These are phyloP conservation scores for Prototheca wickerhamii DNA, from an alignment of 163 green algal genomes.

Conservation along the genomic window DNA sequence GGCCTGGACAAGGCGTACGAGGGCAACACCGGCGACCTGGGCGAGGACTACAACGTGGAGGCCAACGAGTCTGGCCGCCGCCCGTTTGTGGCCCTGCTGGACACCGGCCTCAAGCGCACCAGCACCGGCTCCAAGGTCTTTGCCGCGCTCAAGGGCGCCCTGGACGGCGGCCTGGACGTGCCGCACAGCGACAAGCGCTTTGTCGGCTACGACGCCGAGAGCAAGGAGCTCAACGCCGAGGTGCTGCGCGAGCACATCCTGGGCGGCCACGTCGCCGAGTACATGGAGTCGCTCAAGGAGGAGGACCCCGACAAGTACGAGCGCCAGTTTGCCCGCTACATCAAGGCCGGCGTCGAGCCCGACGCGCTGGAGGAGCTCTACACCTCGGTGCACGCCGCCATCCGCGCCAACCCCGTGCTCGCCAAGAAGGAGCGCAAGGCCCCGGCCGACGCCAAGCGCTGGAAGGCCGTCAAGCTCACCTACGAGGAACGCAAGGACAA, in stretches of 20 bases:
- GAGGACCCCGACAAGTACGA: constrained; percentile 95
- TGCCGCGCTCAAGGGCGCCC: constrained; percentile 68
- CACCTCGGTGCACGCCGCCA: constrained; percentile 77
- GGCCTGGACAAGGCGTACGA: constrained; percentile 84
- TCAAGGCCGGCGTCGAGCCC: constrained; percentile 75
- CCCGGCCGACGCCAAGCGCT: constrained; percentile 58
- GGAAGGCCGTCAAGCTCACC: constrained; percentile 82
- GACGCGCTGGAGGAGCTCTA: constrained; percentile 86
- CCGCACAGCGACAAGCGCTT: constrained; percentile 99
- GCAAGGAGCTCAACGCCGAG: constrained; percentile 90
- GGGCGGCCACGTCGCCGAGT: constrained; percentile 90
- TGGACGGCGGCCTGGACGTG: constrained; percentile 96
- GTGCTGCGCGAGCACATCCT: constrained; percentile 94
- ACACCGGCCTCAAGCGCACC: constrained; percentile 93
- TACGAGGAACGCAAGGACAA: constrained; percentile 93
- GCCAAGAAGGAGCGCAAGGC: constrained; percentile 66
- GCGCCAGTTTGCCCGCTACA: constrained; percentile 82
- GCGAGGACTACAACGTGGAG: constrained; percentile 97
- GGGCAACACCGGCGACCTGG: constrained; percentile 44
- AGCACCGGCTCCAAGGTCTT: constrained; percentile 87
- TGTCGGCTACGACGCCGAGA: constrained; percentile 80
- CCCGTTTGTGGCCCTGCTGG: constrained; percentile 84
- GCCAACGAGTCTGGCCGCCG: constrained; percentile 71
- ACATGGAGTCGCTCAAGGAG: constrained; percentile 94
- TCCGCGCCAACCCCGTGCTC: constrained; percentile 74